Percentiles rank a stretch among this genome's conserved stretches.
Evolutionary conservation across 768 basidiomycete species (phyloP).

Genomic region (Sporobolomyces roseus): DNA sequence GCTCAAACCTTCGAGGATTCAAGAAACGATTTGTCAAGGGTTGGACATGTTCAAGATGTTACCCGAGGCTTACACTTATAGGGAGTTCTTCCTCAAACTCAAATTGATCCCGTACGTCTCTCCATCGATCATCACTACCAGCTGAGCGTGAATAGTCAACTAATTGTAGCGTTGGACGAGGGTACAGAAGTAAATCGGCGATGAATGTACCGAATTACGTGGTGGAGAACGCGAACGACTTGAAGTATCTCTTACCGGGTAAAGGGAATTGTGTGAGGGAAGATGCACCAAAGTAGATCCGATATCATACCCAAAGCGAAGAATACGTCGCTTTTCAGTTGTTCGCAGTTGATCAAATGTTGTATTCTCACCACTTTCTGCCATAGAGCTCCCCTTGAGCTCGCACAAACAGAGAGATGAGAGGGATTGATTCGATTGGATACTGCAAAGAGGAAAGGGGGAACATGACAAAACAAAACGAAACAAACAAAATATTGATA

Average conservation of each 20-base stretch:
- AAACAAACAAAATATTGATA: no score
- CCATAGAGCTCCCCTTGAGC: no score
- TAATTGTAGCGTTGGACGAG: no score
- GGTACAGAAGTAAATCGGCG: constrained; percentile 22
- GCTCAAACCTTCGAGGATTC: constrained; percentile 57
- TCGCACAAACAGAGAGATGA: no score
- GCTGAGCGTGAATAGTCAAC: no score
- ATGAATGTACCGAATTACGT: constrained; percentile 24
- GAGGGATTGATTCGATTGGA: no score
- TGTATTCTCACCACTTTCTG: no score
- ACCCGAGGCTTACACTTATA: constrained; percentile 55
- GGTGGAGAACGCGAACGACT: constrained; percentile 12
- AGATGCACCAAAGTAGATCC: constrained; percentile 12
- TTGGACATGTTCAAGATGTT: constrained; percentile 65
- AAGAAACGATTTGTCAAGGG: constrained; percentile 59
- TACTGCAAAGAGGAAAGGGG: no score
- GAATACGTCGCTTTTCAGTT: no score
- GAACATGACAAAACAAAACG: no score
- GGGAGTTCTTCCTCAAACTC: constrained; percentile 48
- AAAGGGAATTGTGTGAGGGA: constrained; percentile 19
- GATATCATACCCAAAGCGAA: neutral
- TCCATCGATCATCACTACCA: no score
- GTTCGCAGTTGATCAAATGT: no score
- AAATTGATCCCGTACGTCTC: constrained; percentile 38
- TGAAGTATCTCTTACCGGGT: constrained; percentile 34